These are phyloP conservation scores for Malassezia restricta DNA, from an alignment of 1,284 basidiomycete genomes.

Conservation along the genomic window DNA sequence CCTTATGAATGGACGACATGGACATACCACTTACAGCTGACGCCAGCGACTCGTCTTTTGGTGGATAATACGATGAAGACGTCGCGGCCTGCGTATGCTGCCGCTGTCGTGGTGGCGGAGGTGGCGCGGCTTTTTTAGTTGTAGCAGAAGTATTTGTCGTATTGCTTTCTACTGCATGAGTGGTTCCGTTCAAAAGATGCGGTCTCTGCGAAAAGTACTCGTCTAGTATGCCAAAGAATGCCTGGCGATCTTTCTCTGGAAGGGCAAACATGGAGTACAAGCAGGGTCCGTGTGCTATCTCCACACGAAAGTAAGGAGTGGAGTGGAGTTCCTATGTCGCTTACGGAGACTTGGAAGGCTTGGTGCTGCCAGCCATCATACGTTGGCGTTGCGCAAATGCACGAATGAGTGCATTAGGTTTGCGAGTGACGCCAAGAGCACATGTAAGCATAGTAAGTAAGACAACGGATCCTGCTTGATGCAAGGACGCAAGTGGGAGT, in stretches of 20 bases:
- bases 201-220: conserved; percentile 35
- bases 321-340: not conserved
- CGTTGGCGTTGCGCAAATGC: not conserved
- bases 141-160: not conserved
- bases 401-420: conserved; percentile 58
- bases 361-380: no score
- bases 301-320: not conserved
- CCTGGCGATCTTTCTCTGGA: conserved; percentile 19
- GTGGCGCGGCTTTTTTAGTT: not conserved
- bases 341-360: not conserved
- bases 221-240: conserved; percentile 32
- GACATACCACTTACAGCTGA: not conserved
- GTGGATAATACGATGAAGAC: not conserved
- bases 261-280: conserved; percentile 20
- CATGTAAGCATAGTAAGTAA: conserved; percentile 75
- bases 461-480: conserved; percentile 86
- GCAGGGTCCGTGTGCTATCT: not conserved
- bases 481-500: conserved; percentile 74
- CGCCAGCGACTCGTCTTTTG: not conserved
- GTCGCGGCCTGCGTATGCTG: not conserved
- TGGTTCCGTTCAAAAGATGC: conserved; percentile 12
- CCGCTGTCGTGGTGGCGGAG: not conserved
- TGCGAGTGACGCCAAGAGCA: conserved; percentile 60
- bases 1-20: not conserved
- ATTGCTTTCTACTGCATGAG: not conserved